Evolutionary conservation across 176 grass and related monocot genomes (phyloP), one percentile per base, ranked within the genome.

Genomic region (Hordeum marinum): DNA sequence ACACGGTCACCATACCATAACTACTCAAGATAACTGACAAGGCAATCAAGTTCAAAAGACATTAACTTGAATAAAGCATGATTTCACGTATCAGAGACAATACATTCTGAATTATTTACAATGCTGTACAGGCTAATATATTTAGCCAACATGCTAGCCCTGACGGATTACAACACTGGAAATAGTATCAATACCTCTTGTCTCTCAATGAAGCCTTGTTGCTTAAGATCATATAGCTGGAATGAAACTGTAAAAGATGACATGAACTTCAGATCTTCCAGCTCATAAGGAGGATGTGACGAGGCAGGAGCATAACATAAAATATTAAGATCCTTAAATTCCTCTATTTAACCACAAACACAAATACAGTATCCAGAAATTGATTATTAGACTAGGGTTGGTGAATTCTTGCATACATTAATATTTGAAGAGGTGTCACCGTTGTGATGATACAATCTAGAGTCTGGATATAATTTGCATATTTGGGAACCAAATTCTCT

Each of bases 151-250:
- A 84, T 67, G 21, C 43, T 85, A 84, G 74, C 8, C 75, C 77
- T 43, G 23, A 57, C 25, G 2, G 34, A 45, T 23, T 25, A 83
- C 24, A 25, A 78, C 32, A 69, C 23, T 31, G 23, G 6, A 78
- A 59, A 27, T 35, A 86, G 35, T 65, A 87, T 83, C 15, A 34
- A 60, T 86, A 97, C 94, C 94, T 97, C 92, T 83, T 94, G 92
- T 82, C 92, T 92, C 87, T 97, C 92, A 90, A 97, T 97, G 80
- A 88, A 97, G 63, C 92, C 94, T 87, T 97, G 94, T 81, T 94
- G 94, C 85, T 94, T 97, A 76, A 97, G 94, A 97, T 97, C 94
- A 87, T 97, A 97, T 80, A 97, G 86, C 86, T 90, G 88, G 87
- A 97, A 97, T 79, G 94, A 97, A 90, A 92, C 94, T 94, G 91